These are phyloP conservation scores for Cryptosporidium ryanae DNA, from an alignment of 169 alveolate genomes.

Conservation along the genomic window DNA sequence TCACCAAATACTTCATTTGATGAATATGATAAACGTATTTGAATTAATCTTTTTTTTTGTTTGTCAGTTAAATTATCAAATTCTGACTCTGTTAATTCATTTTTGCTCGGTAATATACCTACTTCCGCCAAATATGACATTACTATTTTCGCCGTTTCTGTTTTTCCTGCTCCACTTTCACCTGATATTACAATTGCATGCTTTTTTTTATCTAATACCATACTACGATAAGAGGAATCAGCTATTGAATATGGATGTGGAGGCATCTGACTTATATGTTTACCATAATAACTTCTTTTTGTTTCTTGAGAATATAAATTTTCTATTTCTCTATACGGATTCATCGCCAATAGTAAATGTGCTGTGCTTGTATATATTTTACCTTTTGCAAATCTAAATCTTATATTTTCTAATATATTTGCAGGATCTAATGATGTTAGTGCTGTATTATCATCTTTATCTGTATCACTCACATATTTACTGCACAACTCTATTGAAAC, in stretches of 20 bases:
- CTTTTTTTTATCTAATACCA: constrained; percentile 75
- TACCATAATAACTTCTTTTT: constrained; percentile 58
- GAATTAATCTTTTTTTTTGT: constrained; percentile 67
- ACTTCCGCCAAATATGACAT: constrained; percentile 77
- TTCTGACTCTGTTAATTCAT: constrained; percentile 1
- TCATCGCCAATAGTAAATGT: constrained; percentile 75
- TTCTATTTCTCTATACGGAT: constrained; percentile 69
- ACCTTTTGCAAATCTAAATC: constrained; percentile 70
- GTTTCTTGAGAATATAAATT: constrained; percentile 68
- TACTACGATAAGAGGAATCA: constrained; percentile 77
- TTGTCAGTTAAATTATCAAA: constrained; percentile 33
- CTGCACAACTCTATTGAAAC: constrained; percentile 9
- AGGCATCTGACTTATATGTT: constrained; percentile 74
- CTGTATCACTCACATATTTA: constrained; percentile 55
- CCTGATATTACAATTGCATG: constrained; percentile 92
- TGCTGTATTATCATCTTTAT: constrained; percentile 78
- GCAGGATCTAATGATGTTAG: constrained; percentile 80
- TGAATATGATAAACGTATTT: constrained; percentile 77
- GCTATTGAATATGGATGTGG: constrained; percentile 79
- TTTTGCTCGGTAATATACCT: constrained; percentile 46
- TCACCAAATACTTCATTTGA: constrained; percentile 76
- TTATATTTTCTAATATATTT: constrained; percentile 78
- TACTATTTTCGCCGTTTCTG: constrained; percentile 89
- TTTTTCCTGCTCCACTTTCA: constrained; percentile 94
- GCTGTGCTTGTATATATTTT: constrained; percentile 74